Evolutionary conservation across 2,329 filamentous ascomycete species (phyloP), one percentile per base, ranked within the genome.

Genomic region (Colletotrichum euphorbiae): DNA sequence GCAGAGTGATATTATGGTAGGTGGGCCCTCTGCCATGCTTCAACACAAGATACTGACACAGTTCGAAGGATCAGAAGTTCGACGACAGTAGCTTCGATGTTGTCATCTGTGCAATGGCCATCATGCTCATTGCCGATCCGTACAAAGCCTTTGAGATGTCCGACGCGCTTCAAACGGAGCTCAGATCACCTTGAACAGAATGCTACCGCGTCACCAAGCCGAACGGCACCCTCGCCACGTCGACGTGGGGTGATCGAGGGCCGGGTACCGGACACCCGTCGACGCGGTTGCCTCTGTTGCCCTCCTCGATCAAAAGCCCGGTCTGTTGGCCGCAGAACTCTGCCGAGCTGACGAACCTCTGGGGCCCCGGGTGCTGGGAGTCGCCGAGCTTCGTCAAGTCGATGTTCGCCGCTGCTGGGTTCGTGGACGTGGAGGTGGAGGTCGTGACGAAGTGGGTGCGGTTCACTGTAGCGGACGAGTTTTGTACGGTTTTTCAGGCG

Each of bases 271-370:
- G 60, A 50, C 9, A 63, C 51, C 13, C 51, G 60, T n/a, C 31
- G 60, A 57, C 19, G 51, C 60, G 13, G 51, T 63, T 3, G 31
- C 51, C 4, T 1, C n/a, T 19, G 43, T 57, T 6, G 21, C 51
- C 13, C 36, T 63, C 19, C 61, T 52, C 3, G 52, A 24, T 21
- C 7, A 28, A 28, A 36, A 12, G 9, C 13, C 45, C 52, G 6
- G 52, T 63, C 4, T 50, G 51, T 28, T 63, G 61, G 61, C 61
- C 61, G 21, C 52, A 50, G 33, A 42, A 38, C 8, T 58, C 61
- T n/a, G 36, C 17, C 33, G 43, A 63, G 24, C 33, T 57, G 15
- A 63, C 52, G 17, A 42, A 17, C 19, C 43, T 57, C 43, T 57
- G 51, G 61, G 52, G 43, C 11, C 61, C 52, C 7, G 61, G 52